Evolutionary conservation across 2,329 filamentous ascomycete genomes (phyloP), one percentile per base, ranked within the genome.

Genomic region (Fonsecaea pedrosoi): DNA sequence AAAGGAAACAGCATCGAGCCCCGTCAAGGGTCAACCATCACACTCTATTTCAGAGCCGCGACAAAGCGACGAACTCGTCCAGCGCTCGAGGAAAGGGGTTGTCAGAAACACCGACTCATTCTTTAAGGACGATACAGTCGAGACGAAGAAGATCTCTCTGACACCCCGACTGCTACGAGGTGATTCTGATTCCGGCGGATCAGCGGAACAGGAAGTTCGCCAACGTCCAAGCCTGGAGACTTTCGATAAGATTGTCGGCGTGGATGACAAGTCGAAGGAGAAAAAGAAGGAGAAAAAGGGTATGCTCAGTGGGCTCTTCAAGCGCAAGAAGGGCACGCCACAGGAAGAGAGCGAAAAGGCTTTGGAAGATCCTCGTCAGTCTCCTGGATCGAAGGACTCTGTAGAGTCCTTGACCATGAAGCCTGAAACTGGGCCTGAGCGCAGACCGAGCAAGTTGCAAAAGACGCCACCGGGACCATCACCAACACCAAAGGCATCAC

Each of bases 91-190:
- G 70, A 96, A 96, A 73, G 93, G 93, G 50, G 94, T 91, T 25
- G 86, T 97, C 54, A 87, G 94, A 70, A 96, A 96, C 76, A 94
- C 92, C 4, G 94, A 98, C 79, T 97, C 94, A 0, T 97, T 98
- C 83, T 97, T 97, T 84, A 96, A 93, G 78, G 95, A 98, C 75
- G 94, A 99, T 75, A 92, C 88, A 37, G 90, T 92, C 42, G 95
- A 98, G 78, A 97, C 95, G 2, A 93, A 96, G 79, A 98, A 98
- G 82, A 98, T 99, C 72, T 96, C 94, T 0, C 86, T 99, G 54
- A 99, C 95, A 3, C 95, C 95, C 1, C 96, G 96, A 73, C 81
- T 99, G 61, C 82, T 98, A 48, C 89, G 94, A 50, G 94, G 98
- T 72, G 94, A 97, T 70, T 82, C 82, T 10, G 72, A 99, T 93